These are phyloP conservation scores for Suhomyces chickasaworum DNA, from an alignment of 1,139 yeast genomes.

Conservation along the genomic window DNA sequence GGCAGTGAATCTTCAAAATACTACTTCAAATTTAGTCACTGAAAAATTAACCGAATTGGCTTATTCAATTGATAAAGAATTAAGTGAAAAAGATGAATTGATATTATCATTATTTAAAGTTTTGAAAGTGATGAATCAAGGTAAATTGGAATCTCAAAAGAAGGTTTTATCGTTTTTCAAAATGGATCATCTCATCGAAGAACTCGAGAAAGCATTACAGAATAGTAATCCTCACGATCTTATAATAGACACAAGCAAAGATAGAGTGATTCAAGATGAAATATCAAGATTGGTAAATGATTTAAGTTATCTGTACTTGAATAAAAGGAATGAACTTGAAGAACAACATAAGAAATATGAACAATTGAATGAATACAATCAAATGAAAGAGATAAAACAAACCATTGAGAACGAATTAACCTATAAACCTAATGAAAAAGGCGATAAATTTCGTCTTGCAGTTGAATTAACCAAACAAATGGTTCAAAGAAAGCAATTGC, in stretches of 20 bases:
- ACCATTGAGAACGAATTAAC: conserved; percentile 6
- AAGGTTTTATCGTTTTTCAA: conserved; percentile 38
- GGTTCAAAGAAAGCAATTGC: conserved; percentile 23
- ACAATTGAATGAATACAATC: conserved; percentile 18
- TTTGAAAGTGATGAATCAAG: conserved; percentile 28
- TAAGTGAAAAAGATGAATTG: conserved; percentile 41
- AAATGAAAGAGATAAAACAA: conserved; percentile 13
- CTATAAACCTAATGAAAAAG: conserved; percentile 1
- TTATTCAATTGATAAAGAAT: conserved; percentile 43
- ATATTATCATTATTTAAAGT: conserved; percentile 34
- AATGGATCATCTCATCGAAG: conserved; percentile 39
- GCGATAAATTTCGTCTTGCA: conserved; percentile 23
- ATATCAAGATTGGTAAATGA: conserved; percentile 44
- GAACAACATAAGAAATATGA: conserved; percentile 22
- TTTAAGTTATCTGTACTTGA: conserved; percentile 40
- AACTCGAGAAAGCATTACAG: conserved; percentile 19
- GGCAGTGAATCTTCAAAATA: conserved; percentile 39
- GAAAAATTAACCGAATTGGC: conserved; percentile 46
- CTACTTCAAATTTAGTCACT: conserved; percentile 38
- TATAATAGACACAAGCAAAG: conserved; percentile 29
- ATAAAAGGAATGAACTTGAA: conserved; percentile 35
- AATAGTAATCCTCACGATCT: conserved; percentile 21
- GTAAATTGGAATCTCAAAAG: conserved; percentile 39
- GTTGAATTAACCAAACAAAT: conserved; percentile 29
- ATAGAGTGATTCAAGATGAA: conserved; percentile 46